Percentiles rank a stretch among this genome's conserved stretches.
Conservation (phyloP, 768 basidiomycete species). For the Suillus subalutaceus region DNA sequence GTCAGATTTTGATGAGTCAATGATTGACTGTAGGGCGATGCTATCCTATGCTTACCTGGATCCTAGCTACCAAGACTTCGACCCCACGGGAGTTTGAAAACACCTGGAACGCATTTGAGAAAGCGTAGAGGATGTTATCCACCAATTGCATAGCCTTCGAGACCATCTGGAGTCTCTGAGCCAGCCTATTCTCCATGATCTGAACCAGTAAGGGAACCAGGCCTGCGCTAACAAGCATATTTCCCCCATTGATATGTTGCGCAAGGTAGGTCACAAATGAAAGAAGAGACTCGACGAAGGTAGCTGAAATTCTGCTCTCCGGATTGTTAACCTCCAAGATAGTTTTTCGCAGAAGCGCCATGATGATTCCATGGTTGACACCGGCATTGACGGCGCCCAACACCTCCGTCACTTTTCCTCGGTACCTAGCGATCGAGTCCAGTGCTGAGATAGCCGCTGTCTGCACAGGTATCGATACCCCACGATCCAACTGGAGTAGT, state of each 20-base stretch:
- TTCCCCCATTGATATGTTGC: conserved; percentile 81
- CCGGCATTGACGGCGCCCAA: conserved; percentile 90
- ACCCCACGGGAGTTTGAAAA: conserved; percentile 88
- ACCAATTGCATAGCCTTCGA: conserved; percentile 91
- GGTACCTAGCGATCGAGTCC: conserved; percentile 87
- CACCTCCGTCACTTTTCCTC: conserved; percentile 83
- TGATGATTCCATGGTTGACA: conserved; percentile 93
- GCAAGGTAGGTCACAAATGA: conserved; percentile 88
- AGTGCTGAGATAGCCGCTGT: conserved; percentile 87
- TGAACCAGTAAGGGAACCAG: conserved; percentile 88
- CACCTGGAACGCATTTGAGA: conserved; percentile 82
- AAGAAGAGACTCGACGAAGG: conserved; percentile 83
- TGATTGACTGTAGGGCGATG: conserved; percentile 7
- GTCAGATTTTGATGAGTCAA: conserved; percentile 16
- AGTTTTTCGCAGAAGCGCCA: conserved; percentile 85
- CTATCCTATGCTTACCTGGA: conserved; percentile 61
- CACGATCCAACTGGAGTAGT: conserved; percentile 78
- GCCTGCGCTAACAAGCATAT: conserved; percentile 95
- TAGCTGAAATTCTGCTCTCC: conserved; percentile 66
- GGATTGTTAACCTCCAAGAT: conserved; percentile 71
- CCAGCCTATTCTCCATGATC: conserved; percentile 76
- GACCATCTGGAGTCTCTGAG: conserved; percentile 71
- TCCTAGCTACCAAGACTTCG: conserved; percentile 80
- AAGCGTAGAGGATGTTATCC: conserved; percentile 91
- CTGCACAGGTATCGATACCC: conserved; percentile 72